phyloP scores from a whole-genome alignment of 495 filamentous ascomycete species.

The Cercophora scortea region DNA sequence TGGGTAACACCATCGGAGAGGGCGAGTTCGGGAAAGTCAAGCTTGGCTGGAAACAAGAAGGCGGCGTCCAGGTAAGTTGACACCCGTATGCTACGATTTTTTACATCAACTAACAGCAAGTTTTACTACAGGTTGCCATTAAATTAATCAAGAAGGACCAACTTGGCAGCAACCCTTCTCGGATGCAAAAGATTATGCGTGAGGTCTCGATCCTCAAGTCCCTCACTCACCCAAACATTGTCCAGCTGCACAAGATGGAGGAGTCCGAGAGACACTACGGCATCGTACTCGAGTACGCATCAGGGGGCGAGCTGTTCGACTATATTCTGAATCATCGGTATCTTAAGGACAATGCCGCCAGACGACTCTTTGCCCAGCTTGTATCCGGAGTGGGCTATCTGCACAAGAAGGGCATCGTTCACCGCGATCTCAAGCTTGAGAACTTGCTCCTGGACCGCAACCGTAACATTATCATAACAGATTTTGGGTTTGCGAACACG shows the following conservation, averaged over 20 bases:
- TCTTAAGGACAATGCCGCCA: slow-evolving; percentile 84
- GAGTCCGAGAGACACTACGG: slow-evolving; percentile 94
- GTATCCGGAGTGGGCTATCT: slow-evolving; percentile 96
- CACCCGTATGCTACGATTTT: background rate
- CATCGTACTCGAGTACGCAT: slow-evolving; percentile 97
- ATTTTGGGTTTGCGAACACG: slow-evolving; percentile 98
- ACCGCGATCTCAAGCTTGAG: slow-evolving; percentile 94
- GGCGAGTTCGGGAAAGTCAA: slow-evolving; percentile 99
- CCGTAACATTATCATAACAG: slow-evolving; percentile 97
- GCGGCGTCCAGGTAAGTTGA: slow-evolving; percentile 62
- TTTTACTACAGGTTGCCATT: slow-evolving; percentile 72
- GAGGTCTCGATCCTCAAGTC: slow-evolving; percentile 87
- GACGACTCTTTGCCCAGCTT: slow-evolving; percentile 89
- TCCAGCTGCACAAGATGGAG: slow-evolving; percentile 95
- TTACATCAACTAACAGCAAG: slow-evolving; percentile 5
- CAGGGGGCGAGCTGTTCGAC: slow-evolving; percentile 95
- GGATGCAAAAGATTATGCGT: slow-evolving; percentile 92
- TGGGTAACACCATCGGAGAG: slow-evolving; percentile 95
- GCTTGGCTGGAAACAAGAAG: slow-evolving; percentile 97
- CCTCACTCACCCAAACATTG: slow-evolving; percentile 90
- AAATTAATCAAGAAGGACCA: slow-evolving; percentile 93
- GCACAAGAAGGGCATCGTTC: slow-evolving; percentile 98
- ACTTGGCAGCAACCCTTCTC: slow-evolving; percentile 74
- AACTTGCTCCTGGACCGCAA: slow-evolving; percentile 94
- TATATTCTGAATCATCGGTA: slow-evolving; percentile 96